These are phyloP conservation scores for Extremus antarcticus DNA, from an alignment of 495 filamentous ascomycete genomes.

Conservation along the genomic window DNA sequence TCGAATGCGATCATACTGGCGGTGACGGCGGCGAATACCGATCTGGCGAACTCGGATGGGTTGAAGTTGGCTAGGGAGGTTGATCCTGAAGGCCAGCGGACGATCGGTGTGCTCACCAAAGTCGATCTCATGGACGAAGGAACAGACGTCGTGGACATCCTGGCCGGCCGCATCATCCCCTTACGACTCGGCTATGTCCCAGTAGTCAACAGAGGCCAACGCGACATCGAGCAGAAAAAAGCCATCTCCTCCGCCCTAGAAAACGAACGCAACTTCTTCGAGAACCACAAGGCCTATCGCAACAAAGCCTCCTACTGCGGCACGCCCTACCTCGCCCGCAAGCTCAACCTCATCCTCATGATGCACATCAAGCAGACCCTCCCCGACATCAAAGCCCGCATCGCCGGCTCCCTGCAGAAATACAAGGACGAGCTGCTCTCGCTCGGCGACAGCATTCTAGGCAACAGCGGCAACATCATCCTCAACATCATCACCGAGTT, in stretches of 20 bases:
- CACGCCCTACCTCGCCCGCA: slow-evolving; percentile 90
- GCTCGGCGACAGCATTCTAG: slow-evolving; percentile 90
- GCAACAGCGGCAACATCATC: slow-evolving; percentile 90
- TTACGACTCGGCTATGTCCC: slow-evolving; percentile 93
- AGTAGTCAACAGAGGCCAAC: slow-evolving; percentile 96
- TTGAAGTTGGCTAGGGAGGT: slow-evolving; percentile 94
- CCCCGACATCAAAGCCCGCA: slow-evolving; percentile 94
- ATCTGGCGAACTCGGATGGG: slow-evolving; percentile 97
- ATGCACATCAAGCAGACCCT: slow-evolving; percentile 99
- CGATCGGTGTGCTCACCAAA: slow-evolving; percentile 97
- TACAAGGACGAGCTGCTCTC: slow-evolving; percentile 71
- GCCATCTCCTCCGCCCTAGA: slow-evolving; percentile 87
- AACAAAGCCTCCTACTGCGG: slow-evolving; percentile 99
- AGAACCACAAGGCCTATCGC: slow-evolving; percentile 94
- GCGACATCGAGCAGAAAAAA: slow-evolving; percentile 96
- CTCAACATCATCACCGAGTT: slow-evolving; percentile 99
- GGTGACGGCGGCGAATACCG: slow-evolving; percentile 91
- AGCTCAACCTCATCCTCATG: slow-evolving; percentile 98
- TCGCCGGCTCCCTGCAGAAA: slow-evolving; percentile 82
- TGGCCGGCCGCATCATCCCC: slow-evolving; percentile 95
- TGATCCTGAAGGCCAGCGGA: slow-evolving; percentile 94
- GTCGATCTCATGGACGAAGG: slow-evolving; percentile 99
- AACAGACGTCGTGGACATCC: slow-evolving; percentile 97
- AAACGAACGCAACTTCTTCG: slow-evolving; percentile 93
- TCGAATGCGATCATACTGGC: slow-evolving; percentile 96